Evolutionary conservation across 208 protist genomes (phyloP).

Genomic region (Trypanosoma brucei): DNA sequence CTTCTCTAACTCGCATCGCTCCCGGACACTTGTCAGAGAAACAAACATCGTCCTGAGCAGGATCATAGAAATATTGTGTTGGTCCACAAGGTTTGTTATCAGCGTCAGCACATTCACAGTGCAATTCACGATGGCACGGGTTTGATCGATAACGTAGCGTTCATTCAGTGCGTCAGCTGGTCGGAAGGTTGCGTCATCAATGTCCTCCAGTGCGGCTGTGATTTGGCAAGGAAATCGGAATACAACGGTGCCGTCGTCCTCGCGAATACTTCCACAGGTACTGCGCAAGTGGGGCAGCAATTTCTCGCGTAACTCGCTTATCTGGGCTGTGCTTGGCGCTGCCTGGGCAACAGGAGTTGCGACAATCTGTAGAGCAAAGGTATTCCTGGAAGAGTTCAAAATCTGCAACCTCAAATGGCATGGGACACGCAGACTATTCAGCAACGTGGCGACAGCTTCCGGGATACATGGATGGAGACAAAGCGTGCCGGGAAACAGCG

Average conservation of each 20-base stretch:
- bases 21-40: conserved; percentile 73
- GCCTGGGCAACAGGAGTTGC: conserved; percentile 25
- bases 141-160: conserved; percentile 53
- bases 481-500: conserved; percentile 64
- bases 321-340: conserved; percentile 32
- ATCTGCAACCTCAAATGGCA: conserved; percentile 57
- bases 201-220: conserved; percentile 64
- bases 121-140: conserved; percentile 78
- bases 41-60: conserved; percentile 89
- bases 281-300: conserved; percentile 36
- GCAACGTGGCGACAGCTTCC: conserved; percentile 46
- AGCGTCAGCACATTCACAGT: conserved; percentile 85
- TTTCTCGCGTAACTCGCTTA: conserved; percentile 31
- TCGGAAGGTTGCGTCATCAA: conserved; percentile 29
- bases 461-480: conserved; percentile 69
- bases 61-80: conserved; percentile 86
- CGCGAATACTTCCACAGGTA: conserved; percentile 48
- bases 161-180: conserved; percentile 19
- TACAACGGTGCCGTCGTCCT: conserved; percentile 31
- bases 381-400: conserved; percentile 48
- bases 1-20: conserved; percentile 70
- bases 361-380: conserved; percentile 58
- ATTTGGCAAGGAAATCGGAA: conserved; percentile 85
- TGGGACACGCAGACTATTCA: conserved; percentile 27
- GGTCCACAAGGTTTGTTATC: conserved; percentile 83